phyloP scores from a whole-genome alignment of 768 basidiomycete species.

The Russula earlei region DNA sequence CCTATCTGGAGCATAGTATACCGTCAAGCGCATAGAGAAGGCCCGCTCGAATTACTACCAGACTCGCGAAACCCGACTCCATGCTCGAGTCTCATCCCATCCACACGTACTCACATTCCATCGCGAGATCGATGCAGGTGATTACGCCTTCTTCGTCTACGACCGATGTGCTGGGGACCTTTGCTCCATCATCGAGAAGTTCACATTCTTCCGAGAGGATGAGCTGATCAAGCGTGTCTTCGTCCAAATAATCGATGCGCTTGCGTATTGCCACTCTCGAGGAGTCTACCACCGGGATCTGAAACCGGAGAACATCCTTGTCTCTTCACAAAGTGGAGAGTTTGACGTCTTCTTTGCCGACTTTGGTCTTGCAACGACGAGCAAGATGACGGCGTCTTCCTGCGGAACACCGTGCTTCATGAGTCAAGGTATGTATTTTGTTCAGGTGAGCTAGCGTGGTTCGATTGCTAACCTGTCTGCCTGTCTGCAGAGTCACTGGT shows the following conservation, averaged over 20 bases:
- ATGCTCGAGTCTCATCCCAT: slow-evolving; percentile 62
- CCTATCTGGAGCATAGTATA: slow-evolving; percentile 36
- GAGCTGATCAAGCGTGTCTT: slow-evolving; percentile 8
- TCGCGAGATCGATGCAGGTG: slow-evolving; percentile 72
- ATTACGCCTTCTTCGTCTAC: slow-evolving; percentile 37
- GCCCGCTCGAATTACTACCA: slow-evolving; percentile 21
- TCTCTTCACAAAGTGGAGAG: neutral
- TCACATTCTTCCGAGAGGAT: slow-evolving; percentile 8
- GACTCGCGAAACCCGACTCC: slow-evolving; percentile 63
- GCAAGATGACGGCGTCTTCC: neutral
- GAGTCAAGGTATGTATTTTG: slow-evolving; percentile 8
- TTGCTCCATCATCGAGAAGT: neutral
- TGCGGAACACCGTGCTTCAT: slow-evolving; percentile 12
- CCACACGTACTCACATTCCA: slow-evolving; percentile 80
- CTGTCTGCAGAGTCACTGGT: slow-evolving; percentile 2
- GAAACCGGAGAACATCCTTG: slow-evolving; percentile 6
- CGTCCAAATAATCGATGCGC: slow-evolving; percentile 12
- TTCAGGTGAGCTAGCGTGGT: accelerated
- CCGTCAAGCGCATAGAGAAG: slow-evolving; percentile 83
- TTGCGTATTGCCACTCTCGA: slow-evolving; percentile 7
- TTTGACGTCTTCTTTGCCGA: slow-evolving; percentile 7
- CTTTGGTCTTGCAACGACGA: slow-evolving; percentile 14
- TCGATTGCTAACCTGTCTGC: neutral
- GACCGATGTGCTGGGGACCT: slow-evolving; percentile 15
- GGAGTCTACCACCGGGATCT: slow-evolving; percentile 13